phyloP scores from a whole-genome alignment of 1,284 basidiomycete species.

The Anthracocystis walkeri region DNA sequence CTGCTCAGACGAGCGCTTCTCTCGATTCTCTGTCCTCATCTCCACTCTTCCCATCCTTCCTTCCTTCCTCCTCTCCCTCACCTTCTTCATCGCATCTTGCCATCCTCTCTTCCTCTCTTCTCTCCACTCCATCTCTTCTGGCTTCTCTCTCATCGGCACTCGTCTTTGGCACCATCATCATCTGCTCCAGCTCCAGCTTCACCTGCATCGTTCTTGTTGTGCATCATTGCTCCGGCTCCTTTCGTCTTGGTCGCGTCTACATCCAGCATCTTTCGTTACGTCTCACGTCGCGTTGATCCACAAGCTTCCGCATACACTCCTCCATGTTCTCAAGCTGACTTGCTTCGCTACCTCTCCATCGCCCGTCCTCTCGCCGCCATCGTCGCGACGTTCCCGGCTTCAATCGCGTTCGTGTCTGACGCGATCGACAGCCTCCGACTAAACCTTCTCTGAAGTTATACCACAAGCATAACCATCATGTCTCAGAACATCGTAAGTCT shows the following conservation, averaged over 20 bases:
- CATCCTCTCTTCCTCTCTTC: slow-evolving; percentile 6
- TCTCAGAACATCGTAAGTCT: slow-evolving; percentile 43
- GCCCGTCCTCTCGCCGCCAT: slow-evolving; percentile 14
- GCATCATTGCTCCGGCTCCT: slow-evolving; percentile 7
- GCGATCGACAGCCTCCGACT: slow-evolving; percentile 21
- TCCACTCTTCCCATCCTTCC: slow-evolving; percentile 3
- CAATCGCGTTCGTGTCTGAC: slow-evolving; percentile 23
- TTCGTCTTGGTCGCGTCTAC: slow-evolving; percentile 17
- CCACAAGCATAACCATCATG: slow-evolving; percentile 20
- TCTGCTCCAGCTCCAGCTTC: slow-evolving; percentile 1
- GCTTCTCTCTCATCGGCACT: not conserved
- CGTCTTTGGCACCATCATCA: slow-evolving; percentile 3
- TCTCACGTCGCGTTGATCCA: slow-evolving; percentile 20
- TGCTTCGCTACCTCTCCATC: slow-evolving; percentile 18
- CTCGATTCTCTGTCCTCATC: not conserved
- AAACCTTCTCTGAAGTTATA: slow-evolving; percentile 3
- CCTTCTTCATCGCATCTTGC: slow-evolving; percentile 11
- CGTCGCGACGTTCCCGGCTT: slow-evolving; percentile 17
- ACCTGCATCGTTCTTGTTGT: slow-evolving; percentile 2
- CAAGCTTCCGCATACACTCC: slow-evolving; percentile 6
- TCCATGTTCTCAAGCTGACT: slow-evolving; percentile 33
- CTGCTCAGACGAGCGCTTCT: slow-evolving; percentile 19
- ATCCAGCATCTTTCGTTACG: slow-evolving; percentile 5
- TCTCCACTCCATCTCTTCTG: not conserved
- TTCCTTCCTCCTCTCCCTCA: slow-evolving; percentile 3